Evolutionary conservation across 2,329 filamentous ascomycete species (phyloP), one percentile per base, ranked within the genome.

Genomic region (Fusarium sp.): DNA sequence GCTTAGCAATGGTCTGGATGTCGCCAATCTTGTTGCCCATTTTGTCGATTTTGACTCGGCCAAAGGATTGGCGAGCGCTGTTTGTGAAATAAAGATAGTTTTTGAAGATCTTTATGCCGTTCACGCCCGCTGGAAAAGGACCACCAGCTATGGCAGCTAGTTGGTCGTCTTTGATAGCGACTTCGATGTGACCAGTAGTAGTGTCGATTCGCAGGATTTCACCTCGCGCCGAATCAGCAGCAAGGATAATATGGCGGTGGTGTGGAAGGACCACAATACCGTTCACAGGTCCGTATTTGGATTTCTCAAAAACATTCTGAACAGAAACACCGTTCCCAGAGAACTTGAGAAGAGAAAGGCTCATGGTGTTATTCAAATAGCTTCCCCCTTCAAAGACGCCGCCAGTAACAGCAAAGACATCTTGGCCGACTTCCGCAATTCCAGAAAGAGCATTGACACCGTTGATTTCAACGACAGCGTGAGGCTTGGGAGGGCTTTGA

Each of bases 31-130:
- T 57, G 19, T 45, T 48, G 12, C 50, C 58, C 5, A 32, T 17
- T 1, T 38, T 15, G 12, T 64, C 43, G 10, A 63, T 42, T 32
- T 53, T 38, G 7, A 58, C 19, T 7, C 38, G 26, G 1, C 24
- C 40, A 3, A 32, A 57, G 1, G 46, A 28, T 11, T 44, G 19
- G 12, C 30, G 32, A 23, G 20, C 36, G 1, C 46, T 40, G 26
- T 45, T 63, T 9, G 43, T 64, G 7, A 64, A 45, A 32, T 63
- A 58, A 2, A 63, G 42, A 8, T 63, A 42, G 24, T 24, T 6
- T 2, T 42, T 23, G 4, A 38, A 46, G 7, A 57, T 15, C 19
- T 44, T 48, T 12, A 62, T 30, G 1, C 60, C 46, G 15, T 63
- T 63, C 11, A 63, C 51, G 15, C 57, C 40, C 0, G 47, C 2